These are phyloP conservation scores for Ustilago tritici DNA, from an alignment of 1,284 basidiomycete genomes.

Conservation along the genomic window DNA sequence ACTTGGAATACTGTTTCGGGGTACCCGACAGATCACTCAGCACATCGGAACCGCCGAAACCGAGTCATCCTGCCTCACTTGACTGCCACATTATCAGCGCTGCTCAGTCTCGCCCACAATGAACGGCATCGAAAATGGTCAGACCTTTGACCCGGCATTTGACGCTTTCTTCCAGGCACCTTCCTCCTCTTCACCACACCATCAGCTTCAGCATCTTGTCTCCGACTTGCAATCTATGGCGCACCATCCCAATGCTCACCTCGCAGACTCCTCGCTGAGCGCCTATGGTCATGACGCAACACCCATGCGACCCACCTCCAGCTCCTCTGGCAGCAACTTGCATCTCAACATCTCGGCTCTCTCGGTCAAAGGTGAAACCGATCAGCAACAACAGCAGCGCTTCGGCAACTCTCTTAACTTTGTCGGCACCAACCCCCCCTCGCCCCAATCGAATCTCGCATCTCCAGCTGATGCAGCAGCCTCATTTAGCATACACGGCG, in stretches of 20 bases:
- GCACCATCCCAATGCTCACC: constrained; percentile 10
- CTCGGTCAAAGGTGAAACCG: constrained; percentile 37
- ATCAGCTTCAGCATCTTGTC: constrained; percentile 15
- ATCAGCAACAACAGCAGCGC: constrained; percentile 26
- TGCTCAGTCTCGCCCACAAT: constrained; percentile 15
- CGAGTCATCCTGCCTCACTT: neutral
- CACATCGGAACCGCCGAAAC: neutral
- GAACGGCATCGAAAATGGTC: constrained; percentile 52
- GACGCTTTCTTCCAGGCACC: constrained; percentile 49
- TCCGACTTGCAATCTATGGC: constrained; percentile 21
- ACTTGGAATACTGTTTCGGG: neutral
- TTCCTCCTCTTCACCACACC: constrained; percentile 24
- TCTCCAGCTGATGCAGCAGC: constrained; percentile 34
- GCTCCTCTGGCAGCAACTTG: constrained; percentile 40
- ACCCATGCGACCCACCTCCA: constrained; percentile 31
- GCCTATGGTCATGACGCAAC: constrained; percentile 15
- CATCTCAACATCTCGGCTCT: constrained; percentile 52
- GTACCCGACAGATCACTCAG: too few species aligned
- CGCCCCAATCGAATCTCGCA: constrained; percentile 29
- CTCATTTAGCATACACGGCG: constrained; percentile 6
- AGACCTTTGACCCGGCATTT: constrained; percentile 46
- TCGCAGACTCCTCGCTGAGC: constrained; percentile 22
- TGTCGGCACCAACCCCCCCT: constrained; percentile 19
- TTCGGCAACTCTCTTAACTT: constrained; percentile 20
- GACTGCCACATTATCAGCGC: neutral